A percentile compares a stretch with the other conserved stretches of the same genome.
Evolutionary conservation across 352 stramenopile genomes (phyloP).

Genomic region (Peronospora tabacina): DNA sequence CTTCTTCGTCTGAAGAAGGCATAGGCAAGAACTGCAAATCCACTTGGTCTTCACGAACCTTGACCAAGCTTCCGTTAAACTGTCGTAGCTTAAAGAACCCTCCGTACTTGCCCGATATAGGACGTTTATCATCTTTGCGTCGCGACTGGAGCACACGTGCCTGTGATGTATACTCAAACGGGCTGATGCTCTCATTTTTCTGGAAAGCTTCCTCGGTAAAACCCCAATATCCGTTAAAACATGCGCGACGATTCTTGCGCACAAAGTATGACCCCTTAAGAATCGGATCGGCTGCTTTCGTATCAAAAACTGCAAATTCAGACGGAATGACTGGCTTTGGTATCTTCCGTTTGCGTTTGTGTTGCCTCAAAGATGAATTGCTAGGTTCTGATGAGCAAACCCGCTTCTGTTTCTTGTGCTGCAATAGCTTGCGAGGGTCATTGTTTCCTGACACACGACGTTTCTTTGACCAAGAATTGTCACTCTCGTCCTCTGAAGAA

Average conservation of each 20-base stretch:
- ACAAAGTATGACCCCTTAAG: slow-evolving; percentile 48
- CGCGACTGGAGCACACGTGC: slow-evolving; percentile 29
- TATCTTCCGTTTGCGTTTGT: slow-evolving; percentile 23
- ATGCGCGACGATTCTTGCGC: slow-evolving; percentile 33
- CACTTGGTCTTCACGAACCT: slow-evolving; percentile 54
- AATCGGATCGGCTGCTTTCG: slow-evolving; percentile 39
- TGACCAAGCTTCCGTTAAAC: slow-evolving; percentile 49
- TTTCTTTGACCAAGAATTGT: slow-evolving; percentile 6
- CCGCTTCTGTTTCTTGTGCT: slow-evolving; percentile 23
- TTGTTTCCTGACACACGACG: slow-evolving; percentile 8
- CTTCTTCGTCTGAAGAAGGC: slow-evolving; percentile 19
- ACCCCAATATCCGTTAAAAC: slow-evolving; percentile 51
- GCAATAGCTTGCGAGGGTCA: slow-evolving; percentile 18
- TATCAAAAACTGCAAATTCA: slow-evolving; percentile 47
- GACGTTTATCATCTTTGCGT: slow-evolving; percentile 34
- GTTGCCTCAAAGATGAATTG: slow-evolving; percentile 2
- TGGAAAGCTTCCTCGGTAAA: slow-evolving; percentile 56
- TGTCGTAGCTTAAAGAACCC: slow-evolving; percentile 70
- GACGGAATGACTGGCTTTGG: slow-evolving; percentile 20
- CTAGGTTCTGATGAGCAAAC: slow-evolving; percentile 4
- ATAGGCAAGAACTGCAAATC: slow-evolving; percentile 61
- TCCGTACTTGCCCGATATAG: slow-evolving; percentile 57
- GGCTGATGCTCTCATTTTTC: slow-evolving; percentile 31
- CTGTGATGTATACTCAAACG: slow-evolving; percentile 61
- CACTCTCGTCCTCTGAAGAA: slow-evolving; percentile 22